These are phyloP conservation scores for Phycomyces blakesleeanus DNA, from an alignment of 192 early-diverging fungal species.

Conservation along the genomic window DNA sequence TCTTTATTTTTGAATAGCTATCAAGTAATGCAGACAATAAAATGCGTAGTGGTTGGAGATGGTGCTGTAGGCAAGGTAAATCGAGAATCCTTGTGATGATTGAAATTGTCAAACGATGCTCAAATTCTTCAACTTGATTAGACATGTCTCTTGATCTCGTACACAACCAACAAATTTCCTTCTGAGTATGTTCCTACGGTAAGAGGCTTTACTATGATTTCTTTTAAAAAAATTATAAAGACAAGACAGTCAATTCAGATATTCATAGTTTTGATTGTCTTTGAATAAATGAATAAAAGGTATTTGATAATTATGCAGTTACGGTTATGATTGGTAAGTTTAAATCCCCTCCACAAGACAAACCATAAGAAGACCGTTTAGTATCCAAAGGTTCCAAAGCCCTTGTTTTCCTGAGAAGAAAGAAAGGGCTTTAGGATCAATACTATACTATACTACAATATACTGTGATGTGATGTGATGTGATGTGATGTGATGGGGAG, in stretches of 20 bases:
- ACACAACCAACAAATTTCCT: slow-evolving; percentile 94
- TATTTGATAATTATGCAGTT: slow-evolving; percentile 96
- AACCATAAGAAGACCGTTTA: neutral
- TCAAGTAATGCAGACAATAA: slow-evolving; percentile 66
- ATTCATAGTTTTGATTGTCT: neutral
- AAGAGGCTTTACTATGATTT: slow-evolving; percentile 22
- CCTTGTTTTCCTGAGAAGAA: too few relatives aligned
- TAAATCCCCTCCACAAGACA: neutral
- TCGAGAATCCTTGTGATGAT: neutral
- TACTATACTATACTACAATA: too few relatives aligned
- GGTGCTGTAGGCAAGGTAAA: slow-evolving; percentile 70
- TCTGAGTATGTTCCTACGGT: slow-evolving; percentile 94
- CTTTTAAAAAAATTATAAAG: neutral
- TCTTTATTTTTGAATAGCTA: too few relatives aligned
- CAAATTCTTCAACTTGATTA: slow-evolving; percentile 27
- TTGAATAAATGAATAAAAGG: slow-evolving; percentile 42
- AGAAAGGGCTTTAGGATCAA: too few relatives aligned
- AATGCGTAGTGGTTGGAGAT: slow-evolving; percentile 76
- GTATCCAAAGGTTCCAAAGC: too few relatives aligned
- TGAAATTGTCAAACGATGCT: neutral
- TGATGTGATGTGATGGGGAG: too few relatives aligned
- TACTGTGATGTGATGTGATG: too few relatives aligned
- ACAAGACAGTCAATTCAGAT: neutral
- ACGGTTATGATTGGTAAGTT: slow-evolving; percentile 87
- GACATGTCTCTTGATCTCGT: slow-evolving; percentile 92